These are phyloP conservation scores for Talaromyces funiculosus DNA, from an alignment of 2,329 filamentous ascomycete genomes.

Conservation along the genomic window DNA sequence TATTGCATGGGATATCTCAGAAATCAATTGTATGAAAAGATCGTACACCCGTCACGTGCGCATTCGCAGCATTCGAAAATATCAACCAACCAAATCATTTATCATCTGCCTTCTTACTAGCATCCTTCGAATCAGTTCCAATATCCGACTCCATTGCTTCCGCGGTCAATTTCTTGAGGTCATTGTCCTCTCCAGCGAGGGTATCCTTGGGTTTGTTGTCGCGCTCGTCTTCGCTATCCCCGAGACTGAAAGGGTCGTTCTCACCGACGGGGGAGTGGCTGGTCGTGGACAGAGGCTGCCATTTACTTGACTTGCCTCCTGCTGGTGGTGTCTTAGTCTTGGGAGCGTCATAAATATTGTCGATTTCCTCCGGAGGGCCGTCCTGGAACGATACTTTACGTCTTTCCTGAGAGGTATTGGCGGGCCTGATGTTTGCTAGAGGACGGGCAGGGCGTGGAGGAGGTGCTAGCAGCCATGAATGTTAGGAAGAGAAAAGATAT, in stretches of 20 bases:
- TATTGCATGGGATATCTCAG: conserved; percentile 13
- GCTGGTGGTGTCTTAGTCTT: conserved; percentile 45
- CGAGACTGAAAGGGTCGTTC: conserved; percentile 93
- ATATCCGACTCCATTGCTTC: conserved; percentile 43
- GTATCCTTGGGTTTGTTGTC: conserved; percentile 62
- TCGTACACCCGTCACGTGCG: neutral
- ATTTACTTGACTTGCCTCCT: conserved; percentile 78
- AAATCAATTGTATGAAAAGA: conserved; percentile 6
- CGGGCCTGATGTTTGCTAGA: conserved; percentile 70
- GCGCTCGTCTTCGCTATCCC: conserved; percentile 90
- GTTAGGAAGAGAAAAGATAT: no score
- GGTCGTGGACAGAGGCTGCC: conserved; percentile 85
- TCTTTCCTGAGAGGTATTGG: conserved; percentile 58
- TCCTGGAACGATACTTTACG: conserved; percentile 55
- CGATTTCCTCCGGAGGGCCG: conserved; percentile 72
- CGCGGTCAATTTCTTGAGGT: conserved; percentile 58
- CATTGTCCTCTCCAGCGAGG: conserved; percentile 48
- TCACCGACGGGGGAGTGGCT: conserved; percentile 72
- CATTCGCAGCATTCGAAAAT: neutral
- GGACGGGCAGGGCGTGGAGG: conserved; percentile 56
- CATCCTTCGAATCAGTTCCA: conserved; percentile 23
- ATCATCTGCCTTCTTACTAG: conserved; percentile 21
- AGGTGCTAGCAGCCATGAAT: conserved; percentile 39
- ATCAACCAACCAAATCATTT: conserved; percentile 20
- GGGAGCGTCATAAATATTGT: conserved; percentile 63